phyloP scores from a whole-genome alignment of 345 rosid species.

The Stellera chamaejasme region DNA sequence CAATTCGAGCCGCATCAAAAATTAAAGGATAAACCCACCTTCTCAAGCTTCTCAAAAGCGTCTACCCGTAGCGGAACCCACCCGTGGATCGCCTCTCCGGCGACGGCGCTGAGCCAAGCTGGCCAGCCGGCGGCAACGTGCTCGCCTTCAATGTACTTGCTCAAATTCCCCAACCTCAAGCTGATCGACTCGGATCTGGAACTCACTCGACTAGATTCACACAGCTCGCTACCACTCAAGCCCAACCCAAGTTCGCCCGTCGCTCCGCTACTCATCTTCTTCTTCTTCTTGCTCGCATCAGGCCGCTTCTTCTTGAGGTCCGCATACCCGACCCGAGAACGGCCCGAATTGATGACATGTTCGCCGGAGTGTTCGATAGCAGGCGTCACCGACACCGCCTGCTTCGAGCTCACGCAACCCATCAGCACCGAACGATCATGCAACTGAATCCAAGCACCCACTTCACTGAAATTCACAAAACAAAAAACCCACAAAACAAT shows the following conservation, averaged over 20 bases:
- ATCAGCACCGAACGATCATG: conserved; percentile 22
- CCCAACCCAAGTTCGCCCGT: conserved; percentile 20
- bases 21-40: conserved; percentile 34
- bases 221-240: conserved; percentile 50
- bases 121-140: conserved; percentile 99
- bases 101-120: conserved; percentile 93
- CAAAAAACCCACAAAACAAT: no score
- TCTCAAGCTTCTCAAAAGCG: conserved; percentile 79
- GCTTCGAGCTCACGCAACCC: conserved; percentile 99
- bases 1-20: not conserved
- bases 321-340: conserved; percentile 17
- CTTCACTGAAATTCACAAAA: no score
- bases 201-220: conserved; percentile 69
- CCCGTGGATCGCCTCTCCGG: conserved; percentile 92
- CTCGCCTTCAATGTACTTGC: conserved; percentile 72
- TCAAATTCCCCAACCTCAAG: conserved; percentile 64
- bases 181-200: conserved; percentile 72
- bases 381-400: conserved; percentile 84
- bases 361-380: conserved; percentile 65
- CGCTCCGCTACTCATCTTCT: conserved; percentile 23
- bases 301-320: conserved; percentile 23
- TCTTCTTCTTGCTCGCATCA: conserved; percentile 20
- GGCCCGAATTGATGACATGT: conserved; percentile 19
- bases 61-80: conserved; percentile 92
- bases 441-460: no score